Evolutionary conservation across 192 early-diverging fungal species (phyloP), one percentile per base, ranked within the genome.

Genomic region (Coemansia sp.): DNA sequence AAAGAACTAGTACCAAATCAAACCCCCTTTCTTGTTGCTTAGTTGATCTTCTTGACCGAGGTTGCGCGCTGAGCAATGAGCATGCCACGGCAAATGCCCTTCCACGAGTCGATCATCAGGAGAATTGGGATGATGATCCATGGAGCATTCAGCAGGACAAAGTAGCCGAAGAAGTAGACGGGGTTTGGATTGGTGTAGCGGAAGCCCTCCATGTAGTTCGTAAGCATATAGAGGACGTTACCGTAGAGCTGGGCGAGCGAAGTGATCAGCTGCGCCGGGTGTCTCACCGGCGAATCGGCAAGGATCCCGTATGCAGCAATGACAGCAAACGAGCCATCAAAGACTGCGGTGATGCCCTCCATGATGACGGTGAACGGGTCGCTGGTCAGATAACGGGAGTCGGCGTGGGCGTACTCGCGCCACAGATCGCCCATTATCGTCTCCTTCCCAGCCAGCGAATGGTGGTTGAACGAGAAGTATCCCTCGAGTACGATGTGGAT

Each of bases 151-250:
- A 95, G 79, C 40, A 85, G 76, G 6, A 89, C 85, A 85, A 98
- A 96, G 87, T 98, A 98, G 61, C 91, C 86, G 84, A 88, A 95
- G 69, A 90, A 95, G 84, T 98, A 95, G 74, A 87, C 83, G 9
- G 93, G 87, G 65, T 89, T 84, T 7, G 93, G 91, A 65, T 88
- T 84, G 62, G 86, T 88, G 75, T 90, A 84, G 22, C 82, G 82
- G 47, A 83, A 87, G 19, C 88, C 89, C 75, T 94, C 87, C 48
- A 89, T 83, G 46, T 77, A 76, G 52, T 88, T 87, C 13, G 92
- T 93, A 13, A 83, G 51, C 73, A 91, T 92, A 75, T 98, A 98
- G 43, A 96, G 77, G 0, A 92, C 84, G 65, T 91, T 88, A 42
- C 93, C 92, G 74, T 93, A 94, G 32, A 96, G 65, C 72, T 98